Conservation (phyloP, 192 early-diverging fungal genomes). For the Diversispora epigaea region DNA sequence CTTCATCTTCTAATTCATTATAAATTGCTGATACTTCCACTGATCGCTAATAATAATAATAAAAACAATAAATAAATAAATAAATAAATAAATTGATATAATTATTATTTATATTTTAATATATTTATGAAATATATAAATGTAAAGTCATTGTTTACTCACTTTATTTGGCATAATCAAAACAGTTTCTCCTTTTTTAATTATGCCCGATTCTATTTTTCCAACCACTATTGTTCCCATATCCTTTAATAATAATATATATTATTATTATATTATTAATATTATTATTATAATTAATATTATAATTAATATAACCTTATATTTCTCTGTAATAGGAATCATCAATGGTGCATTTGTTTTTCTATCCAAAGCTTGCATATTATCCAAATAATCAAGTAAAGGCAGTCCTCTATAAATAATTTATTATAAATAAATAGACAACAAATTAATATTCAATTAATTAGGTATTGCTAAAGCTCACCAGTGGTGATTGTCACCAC, state of each 20-base stretch:
- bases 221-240: conserved; percentile 96
- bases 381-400: conserved; percentile 85
- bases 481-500: too few relatives aligned
- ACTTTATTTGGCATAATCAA: conserved; percentile 94
- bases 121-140: not conserved
- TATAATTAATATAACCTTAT: conserved; percentile 59
- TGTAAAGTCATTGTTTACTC: conserved; percentile 17
- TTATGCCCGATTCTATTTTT: conserved; percentile 92
- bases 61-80: not conserved
- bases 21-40: conserved; percentile 82
- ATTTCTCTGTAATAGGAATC: conserved; percentile 94
- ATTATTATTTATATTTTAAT: too few relatives aligned
- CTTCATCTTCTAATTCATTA: conserved; percentile 80
- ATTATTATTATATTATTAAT: not conserved
- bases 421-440: not conserved
- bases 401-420: conserved; percentile 63
- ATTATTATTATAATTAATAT: too few relatives aligned
- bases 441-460: not conserved
- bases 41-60: conserved; percentile 3
- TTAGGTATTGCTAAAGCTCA: too few relatives aligned
- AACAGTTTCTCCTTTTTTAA: conserved; percentile 85
- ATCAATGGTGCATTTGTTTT: conserved; percentile 87
- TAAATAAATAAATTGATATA: not conserved
- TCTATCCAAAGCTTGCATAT: conserved; percentile 77
- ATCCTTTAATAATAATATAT: conserved; percentile 52